Evolutionary conservation across 2,329 filamentous ascomycete species (phyloP).

Genomic region (Cladophialophora exuberans): DNA sequence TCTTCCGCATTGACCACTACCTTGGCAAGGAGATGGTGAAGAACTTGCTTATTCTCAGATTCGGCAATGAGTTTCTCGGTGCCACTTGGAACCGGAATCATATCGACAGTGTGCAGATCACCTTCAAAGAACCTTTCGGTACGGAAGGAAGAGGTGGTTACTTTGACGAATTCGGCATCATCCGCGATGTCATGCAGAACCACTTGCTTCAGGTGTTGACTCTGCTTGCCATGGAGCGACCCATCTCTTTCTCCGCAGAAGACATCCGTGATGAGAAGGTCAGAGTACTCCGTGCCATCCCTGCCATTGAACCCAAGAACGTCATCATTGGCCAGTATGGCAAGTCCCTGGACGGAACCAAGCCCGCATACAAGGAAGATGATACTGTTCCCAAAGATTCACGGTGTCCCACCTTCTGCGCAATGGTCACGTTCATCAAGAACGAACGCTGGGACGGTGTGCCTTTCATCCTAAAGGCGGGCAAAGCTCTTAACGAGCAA

Average conservation of each 20-base stretch:
- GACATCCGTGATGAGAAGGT: constrained; percentile 99
- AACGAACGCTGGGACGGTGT: constrained; percentile 99
- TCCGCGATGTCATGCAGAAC: constrained; percentile 99
- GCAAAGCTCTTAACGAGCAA: constrained; percentile 98
- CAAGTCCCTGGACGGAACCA: constrained; percentile 91
- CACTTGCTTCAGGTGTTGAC: constrained; percentile 96
- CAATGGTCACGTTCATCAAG: constrained; percentile 97
- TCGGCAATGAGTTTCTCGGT: constrained; percentile 98
- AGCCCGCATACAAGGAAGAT: constrained; percentile 98
- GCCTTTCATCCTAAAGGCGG: constrained; percentile 98
- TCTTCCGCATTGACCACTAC: constrained; percentile 99
- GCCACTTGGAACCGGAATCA: constrained; percentile 99
- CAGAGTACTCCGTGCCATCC: constrained; percentile 89
- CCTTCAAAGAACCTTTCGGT: constrained; percentile 99
- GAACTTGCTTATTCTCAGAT: constrained; percentile 96
- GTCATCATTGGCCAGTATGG: constrained; percentile 99
- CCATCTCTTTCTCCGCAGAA: constrained; percentile 96
- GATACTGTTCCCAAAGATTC: constrained; percentile 97
- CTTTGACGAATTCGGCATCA: constrained; percentile 99
- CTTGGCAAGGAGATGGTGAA: constrained; percentile 99
- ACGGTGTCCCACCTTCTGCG: constrained; percentile 96
- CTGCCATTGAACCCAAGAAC: constrained; percentile 96
- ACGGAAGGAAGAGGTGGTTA: constrained; percentile 97
- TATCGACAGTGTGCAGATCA: constrained; percentile 99
- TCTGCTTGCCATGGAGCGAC: constrained; percentile 94